phyloP scores from a whole-genome alignment of 805 yeast genomes.

The Saccharomyces mikatae region DNA sequence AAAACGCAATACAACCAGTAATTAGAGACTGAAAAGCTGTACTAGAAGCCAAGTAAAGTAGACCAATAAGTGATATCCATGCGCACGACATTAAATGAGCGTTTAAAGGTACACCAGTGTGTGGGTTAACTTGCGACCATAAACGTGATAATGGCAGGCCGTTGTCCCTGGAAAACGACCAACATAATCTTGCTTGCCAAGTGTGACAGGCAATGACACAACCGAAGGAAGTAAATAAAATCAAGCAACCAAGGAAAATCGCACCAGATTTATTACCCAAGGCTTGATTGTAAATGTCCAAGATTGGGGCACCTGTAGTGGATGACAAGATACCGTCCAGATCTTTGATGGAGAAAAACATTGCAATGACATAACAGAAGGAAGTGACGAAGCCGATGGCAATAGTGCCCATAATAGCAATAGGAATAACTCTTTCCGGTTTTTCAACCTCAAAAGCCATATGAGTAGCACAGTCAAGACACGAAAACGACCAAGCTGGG shows the following conservation, averaged over 20 bases:
- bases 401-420: constrained; percentile 57
- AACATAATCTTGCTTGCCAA: constrained; percentile 63
- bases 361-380: constrained; percentile 44
- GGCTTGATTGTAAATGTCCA: constrained; percentile 58
- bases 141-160: constrained; percentile 53
- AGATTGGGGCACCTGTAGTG: constrained; percentile 53
- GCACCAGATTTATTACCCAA: constrained; percentile 50
- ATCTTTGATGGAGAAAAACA: constrained; percentile 56
- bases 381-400: constrained; percentile 63
- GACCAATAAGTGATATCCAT: constrained; percentile 47
- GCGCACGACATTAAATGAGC: constrained; percentile 53
- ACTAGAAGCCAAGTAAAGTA: constrained; percentile 55
- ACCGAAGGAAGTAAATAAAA: constrained; percentile 51
- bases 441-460: constrained; percentile 60
- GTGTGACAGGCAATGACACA: constrained; percentile 60
- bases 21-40: constrained; percentile 64
- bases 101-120: constrained; percentile 50
- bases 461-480: constrained; percentile 66
- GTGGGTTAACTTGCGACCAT: constrained; percentile 46
- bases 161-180: constrained; percentile 67
- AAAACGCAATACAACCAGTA: constrained; percentile 54
- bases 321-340: constrained; percentile 41
- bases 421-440: constrained; percentile 57
- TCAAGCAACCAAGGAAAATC: constrained; percentile 41
- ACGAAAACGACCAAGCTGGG: constrained; percentile 65